Conservation (phyloP, 176 grass and related monocot genomes). For the Olyra latifolia region DNA sequence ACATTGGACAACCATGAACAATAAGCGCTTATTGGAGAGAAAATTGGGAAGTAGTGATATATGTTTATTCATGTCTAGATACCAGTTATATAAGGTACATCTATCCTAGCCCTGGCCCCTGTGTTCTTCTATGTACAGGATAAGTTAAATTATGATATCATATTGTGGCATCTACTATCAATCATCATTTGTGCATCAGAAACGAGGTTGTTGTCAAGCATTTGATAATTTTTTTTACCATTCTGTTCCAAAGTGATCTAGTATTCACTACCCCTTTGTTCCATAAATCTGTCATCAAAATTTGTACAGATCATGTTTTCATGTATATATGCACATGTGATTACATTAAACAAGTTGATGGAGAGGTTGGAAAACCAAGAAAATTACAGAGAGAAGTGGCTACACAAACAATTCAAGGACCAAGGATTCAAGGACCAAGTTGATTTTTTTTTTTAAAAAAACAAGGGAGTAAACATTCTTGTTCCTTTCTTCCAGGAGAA, state of each 20-base stretch:
- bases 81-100: background rate
- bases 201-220: background rate
- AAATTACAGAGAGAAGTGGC: background rate
- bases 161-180: background rate
- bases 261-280: background rate
- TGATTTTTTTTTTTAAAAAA: background rate
- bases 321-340: background rate
- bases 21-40: too few species aligned
- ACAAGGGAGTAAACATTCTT: background rate
- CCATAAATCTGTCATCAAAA: background rate
- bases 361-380: background rate
- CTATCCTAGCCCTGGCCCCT: background rate
- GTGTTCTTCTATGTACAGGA: background rate
- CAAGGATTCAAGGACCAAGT: background rate
- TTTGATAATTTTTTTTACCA: background rate
- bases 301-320: background rate
- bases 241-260: background rate
- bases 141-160: background rate
- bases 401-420: background rate
- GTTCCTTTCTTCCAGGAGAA: slow-evolving; percentile 54
- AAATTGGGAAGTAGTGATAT: background rate
- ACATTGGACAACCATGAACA: background rate
- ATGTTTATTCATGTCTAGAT: background rate
- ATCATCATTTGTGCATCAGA: background rate
- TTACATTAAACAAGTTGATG: background rate